These are phyloP conservation scores for Aurantiochytrium sp. DNA, from an alignment of 108 stramenopile species.

Conservation along the genomic window DNA sequence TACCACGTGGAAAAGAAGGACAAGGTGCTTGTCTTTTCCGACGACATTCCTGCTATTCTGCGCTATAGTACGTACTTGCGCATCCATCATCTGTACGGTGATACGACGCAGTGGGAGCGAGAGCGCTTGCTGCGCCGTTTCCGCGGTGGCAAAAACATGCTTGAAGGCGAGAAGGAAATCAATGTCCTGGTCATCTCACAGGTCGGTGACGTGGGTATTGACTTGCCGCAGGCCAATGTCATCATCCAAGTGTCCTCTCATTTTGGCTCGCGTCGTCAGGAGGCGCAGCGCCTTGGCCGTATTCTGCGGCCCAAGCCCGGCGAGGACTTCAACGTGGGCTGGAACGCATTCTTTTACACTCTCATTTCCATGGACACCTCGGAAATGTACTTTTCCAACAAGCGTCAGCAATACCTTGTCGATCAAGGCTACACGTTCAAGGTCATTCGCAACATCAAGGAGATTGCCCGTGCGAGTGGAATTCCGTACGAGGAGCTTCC, in stretches of 20 bases:
- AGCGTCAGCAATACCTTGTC: slow-evolving; percentile 94
- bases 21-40: background rate
- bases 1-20: slow-evolving; percentile 29
- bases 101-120: background rate
- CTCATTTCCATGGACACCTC: slow-evolving; percentile 91
- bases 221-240: slow-evolving; percentile 98
- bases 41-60: background rate
- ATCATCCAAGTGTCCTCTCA: slow-evolving; percentile 98
- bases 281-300: slow-evolving; percentile 95
- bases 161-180: background rate
- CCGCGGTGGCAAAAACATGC: background rate
- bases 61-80: background rate
- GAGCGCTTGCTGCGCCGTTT: background rate
- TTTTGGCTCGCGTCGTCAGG: slow-evolving; percentile 94
- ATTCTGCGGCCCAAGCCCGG: slow-evolving; percentile 90
- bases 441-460: slow-evolving; percentile 43
- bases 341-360: slow-evolving; percentile 99
- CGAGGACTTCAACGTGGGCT: slow-evolving; percentile 76
- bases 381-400: slow-evolving; percentile 95
- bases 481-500: background rate
- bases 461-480: background rate
- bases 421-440: slow-evolving; percentile 99
- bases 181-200: slow-evolving; percentile 74
- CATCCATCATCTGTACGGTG: background rate
- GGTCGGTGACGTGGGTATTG: slow-evolving; percentile 98